phyloP scores from a whole-genome alignment of 495 filamentous ascomycete species.

The Hypoxylon crocopeplum region DNA sequence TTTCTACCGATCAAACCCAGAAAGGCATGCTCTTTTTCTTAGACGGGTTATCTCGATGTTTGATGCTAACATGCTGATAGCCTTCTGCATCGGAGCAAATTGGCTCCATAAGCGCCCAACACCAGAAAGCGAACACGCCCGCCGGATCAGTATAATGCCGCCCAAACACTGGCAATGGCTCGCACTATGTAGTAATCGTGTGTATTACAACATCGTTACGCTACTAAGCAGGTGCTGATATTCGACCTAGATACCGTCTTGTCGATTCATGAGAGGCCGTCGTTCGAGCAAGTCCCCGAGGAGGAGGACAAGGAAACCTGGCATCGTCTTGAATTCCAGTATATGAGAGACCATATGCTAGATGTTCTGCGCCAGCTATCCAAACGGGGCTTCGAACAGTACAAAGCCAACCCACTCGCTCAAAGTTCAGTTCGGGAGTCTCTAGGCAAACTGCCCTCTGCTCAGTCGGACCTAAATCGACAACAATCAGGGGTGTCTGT shows the following conservation, averaged over 20 bases:
- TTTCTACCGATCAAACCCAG: conserved; percentile 48
- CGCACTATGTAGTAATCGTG: conserved; percentile 80
- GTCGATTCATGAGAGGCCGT: conserved; percentile 77
- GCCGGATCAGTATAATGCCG: conserved; percentile 39
- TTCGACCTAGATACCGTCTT: conserved; percentile 68
- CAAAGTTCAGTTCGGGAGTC: conserved; percentile 49
- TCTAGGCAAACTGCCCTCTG: conserved; percentile 34
- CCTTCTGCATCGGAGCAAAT: conserved; percentile 84
- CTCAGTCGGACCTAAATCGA: conserved; percentile 42
- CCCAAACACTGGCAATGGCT: conserved; percentile 74
- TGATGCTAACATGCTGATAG: conserved; percentile 47
- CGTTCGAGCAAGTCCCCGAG: conserved; percentile 47
- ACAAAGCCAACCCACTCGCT: conserved; percentile 54
- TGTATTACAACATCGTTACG: conserved; percentile 6
- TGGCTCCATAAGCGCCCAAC: conserved; percentile 66
- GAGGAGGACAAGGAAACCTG: conserved; percentile 44
- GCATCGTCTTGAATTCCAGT: conserved; percentile 50
- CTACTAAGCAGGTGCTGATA: conserved; percentile 17
- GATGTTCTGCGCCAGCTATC: conserved; percentile 79
- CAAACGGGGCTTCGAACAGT: conserved; percentile 43
- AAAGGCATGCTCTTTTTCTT: conserved; percentile 27
- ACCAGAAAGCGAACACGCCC: conserved; percentile 31
- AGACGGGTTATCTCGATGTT: not conserved
- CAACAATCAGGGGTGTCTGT: conserved; percentile 34
- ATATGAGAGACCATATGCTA: conserved; percentile 70